Conservation (phyloP, 2,329 filamentous ascomycete genomes). For the Ceratocystis alfenasii region DNA sequence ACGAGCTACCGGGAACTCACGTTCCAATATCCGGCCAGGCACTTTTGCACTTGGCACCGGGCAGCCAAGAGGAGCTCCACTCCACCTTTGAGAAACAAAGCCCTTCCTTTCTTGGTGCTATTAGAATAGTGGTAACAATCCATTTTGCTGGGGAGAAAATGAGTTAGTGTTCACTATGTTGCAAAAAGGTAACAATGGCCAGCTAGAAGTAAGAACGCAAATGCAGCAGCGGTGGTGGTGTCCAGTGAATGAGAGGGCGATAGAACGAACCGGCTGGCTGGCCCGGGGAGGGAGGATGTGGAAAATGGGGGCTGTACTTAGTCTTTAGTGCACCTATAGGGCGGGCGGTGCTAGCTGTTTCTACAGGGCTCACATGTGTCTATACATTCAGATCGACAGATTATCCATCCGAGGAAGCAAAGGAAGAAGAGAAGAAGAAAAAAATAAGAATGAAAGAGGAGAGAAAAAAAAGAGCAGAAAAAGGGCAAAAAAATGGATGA, state of each 20-base stretch:
- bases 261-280: too few species aligned
- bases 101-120: background rate
- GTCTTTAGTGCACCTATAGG: too few species aligned
- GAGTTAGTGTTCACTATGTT: background rate
- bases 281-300: too few species aligned
- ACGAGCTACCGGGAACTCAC: background rate
- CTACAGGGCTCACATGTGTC: background rate
- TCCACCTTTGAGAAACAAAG: background rate
- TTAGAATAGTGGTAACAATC: background rate
- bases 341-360: too few species aligned
- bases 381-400: slow-evolving; percentile 3
- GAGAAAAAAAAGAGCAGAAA: background rate
- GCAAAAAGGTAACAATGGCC: too few species aligned
- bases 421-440: slow-evolving; percentile 4
- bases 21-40: background rate
- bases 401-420: background rate
- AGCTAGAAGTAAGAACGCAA: too few species aligned
- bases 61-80: background rate
- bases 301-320: too few species aligned
- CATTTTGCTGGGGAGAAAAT: background rate
- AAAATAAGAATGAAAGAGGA: background rate
- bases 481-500: background rate
- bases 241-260: too few species aligned
- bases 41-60: background rate
- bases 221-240: too few species aligned